Evolutionary conservation across 139 green algal species (phyloP).

Genomic region (Coelastrella sp.): DNA sequence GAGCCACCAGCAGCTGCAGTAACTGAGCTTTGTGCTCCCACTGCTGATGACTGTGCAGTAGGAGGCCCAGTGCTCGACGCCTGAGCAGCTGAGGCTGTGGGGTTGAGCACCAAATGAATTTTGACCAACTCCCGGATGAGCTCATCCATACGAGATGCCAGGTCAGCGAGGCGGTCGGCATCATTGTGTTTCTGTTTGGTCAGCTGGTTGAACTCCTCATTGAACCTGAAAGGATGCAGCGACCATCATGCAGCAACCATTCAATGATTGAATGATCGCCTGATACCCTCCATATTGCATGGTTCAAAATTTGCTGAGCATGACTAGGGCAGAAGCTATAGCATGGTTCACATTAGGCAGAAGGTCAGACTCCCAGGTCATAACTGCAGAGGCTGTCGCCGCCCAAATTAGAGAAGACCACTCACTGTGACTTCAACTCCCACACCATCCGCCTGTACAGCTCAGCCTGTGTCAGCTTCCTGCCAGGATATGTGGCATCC

Average conservation of each 20-base stretch:
- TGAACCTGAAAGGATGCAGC: constrained; percentile 30
- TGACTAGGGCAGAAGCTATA: too few species aligned
- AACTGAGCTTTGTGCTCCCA: neutral
- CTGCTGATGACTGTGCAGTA: neutral
- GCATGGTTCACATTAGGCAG: too few species aligned
- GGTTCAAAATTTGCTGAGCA: too few species aligned
- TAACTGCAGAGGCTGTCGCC: neutral
- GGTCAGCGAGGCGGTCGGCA: constrained; percentile 40
- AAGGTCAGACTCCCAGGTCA: too few species aligned
- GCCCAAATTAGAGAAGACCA: neutral
- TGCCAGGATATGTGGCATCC: constrained; percentile 2
- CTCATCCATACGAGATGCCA: constrained; percentile 34
- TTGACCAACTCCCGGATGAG: constrained; percentile 37
- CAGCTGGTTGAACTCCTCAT: constrained; percentile 26
- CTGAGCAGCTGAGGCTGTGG: constrained; percentile 10
- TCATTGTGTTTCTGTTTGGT: constrained; percentile 40
- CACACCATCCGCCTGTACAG: constrained; percentile 36
- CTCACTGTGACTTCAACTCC: constrained; percentile 47
- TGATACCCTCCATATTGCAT: too few species aligned
- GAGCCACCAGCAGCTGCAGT: neutral
- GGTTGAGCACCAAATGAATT: neutral
- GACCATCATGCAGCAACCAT: too few species aligned
- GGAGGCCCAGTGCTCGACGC: neutral
- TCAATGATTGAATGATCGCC: too few species aligned
- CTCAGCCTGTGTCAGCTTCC: constrained; percentile 30